phyloP scores from a whole-genome alignment of 768 basidiomycete genomes.

The Collybiopsis luxurians region DNA sequence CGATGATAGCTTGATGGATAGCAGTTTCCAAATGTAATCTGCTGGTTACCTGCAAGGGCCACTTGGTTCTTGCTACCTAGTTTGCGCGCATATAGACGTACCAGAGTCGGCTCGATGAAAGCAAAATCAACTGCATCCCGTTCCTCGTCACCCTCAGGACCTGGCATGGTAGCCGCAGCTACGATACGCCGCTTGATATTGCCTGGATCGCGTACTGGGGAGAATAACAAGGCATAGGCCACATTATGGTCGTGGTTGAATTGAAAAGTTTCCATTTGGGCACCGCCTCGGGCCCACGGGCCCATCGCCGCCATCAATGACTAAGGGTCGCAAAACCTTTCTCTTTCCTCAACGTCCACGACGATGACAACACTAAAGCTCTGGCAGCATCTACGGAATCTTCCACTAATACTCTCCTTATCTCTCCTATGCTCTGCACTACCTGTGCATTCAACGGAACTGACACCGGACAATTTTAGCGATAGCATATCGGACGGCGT shows the following conservation, averaged over 20 bases:
- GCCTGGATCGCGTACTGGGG: slow-evolving; percentile 59
- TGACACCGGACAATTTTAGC: slow-evolving; percentile 53
- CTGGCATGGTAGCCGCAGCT: slow-evolving; percentile 58
- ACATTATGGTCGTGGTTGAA: slow-evolving; percentile 44
- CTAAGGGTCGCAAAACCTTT: neutral
- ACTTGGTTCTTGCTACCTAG: too few species aligned
- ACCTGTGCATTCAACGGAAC: slow-evolving; percentile 7
- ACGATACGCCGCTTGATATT: slow-evolving; percentile 66
- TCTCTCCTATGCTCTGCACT: slow-evolving; percentile 3
- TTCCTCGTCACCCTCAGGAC: slow-evolving; percentile 60
- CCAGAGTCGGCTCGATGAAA: slow-evolving; percentile 84
- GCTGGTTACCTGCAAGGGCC: slow-evolving; percentile 93
- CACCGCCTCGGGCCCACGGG: neutral
- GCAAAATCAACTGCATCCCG: slow-evolving; percentile 84
- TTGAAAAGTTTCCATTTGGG: slow-evolving; percentile 49
- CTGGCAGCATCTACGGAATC: slow-evolving; percentile 2
- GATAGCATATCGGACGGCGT: slow-evolving; percentile 51
- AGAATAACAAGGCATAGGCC: slow-evolving; percentile 67
- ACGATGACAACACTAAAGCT: slow-evolving; percentile 1
- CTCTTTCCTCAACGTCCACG: neutral
- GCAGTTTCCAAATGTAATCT: slow-evolving; percentile 80
- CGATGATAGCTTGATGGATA: slow-evolving; percentile 76
- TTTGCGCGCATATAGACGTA: slow-evolving; percentile 31
- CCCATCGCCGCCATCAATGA: neutral
- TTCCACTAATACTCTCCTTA: neutral